Base-by-base conservation (phyloP, 257 asterid genomes). In the Solanum corneliomulleri region DNA sequence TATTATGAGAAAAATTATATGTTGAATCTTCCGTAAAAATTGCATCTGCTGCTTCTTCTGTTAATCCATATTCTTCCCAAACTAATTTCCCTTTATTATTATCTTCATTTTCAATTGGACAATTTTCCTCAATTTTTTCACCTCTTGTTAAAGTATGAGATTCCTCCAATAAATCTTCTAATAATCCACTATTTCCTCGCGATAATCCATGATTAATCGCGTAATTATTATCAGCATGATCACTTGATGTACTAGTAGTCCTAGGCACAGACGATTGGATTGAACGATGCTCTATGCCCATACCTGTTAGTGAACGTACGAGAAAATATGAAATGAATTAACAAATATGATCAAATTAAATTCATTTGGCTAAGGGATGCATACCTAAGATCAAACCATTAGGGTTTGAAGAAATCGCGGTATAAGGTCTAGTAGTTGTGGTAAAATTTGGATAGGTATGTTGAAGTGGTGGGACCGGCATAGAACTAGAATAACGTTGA, bases 121-220 rank as follows among this genome's bases (percentile, higher is more conserved):
- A 71, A 25, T 23, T 47, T 49, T 71, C 83, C 15, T 56, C 85
- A 1, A 56, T 39, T 80, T 86, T 92, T 13, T 86, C 89, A 84
- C 49, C 56, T 7, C 89, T 68, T 0, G 82, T 88, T 87, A 93
- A 84, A 42, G 93, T 86, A n/a, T 75, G 91, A 84, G 94, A 90
- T 75, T 93, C 93, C 49, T 83, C 94, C 20, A 93, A 41, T 13
- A 95, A 88, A 85, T 93, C 97, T 56, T 90, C 93, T 86, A 94
- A 83, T 90, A 95, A 87, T 31, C 96, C 98, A 15, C 92, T 92
- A 27, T 74, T 90, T 23, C 90, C 62, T 2, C 69, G 86, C 2
- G 82, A 47, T 77, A 85, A 90, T 5, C 88, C 86, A 1, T 37
- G 68, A 12, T 78, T 88, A 7, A 29, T 83, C 23, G 86, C 91